Evolutionary conservation across 306 rosid genomes (phyloP), one percentile per base, ranked within the genome.

Genomic region (Sechiopsis laciniata): DNA sequence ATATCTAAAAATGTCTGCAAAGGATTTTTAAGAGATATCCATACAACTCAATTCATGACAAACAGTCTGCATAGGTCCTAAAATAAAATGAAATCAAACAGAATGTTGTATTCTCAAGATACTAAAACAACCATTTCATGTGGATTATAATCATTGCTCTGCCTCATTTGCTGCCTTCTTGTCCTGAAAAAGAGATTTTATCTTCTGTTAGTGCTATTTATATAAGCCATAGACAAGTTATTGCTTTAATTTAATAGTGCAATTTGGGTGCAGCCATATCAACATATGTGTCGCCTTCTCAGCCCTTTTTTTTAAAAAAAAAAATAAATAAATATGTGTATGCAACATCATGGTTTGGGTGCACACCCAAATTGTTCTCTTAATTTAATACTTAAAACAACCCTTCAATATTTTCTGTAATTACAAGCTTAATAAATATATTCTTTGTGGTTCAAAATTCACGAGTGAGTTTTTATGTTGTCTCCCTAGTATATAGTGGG

Each of bases 111-210:
- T 15, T 14, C 74, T 51, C 16, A 16, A 40, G 7, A 51, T 70
- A 70, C 45, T 42, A 67, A 48, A 48, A 68, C 73, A 48, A 14
- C 13, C 72, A 12, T 51, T 15, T 15, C 60, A 50, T 50, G 12
- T 3, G 1, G 19, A 40, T 40, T 42, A 37, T 5, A 20, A 6
- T 46, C 42, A 50, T 3, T 48, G 59, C 15, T 70, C 4, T 8
- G 14, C 46, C n/a, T 70, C 74, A 70, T 16, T 26, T 54, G 37
- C 55, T 73, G 14, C 67, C 67, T 73, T 19, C 64, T 22, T 37
- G 55, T 10, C 96, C 97, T 92, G 91, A 82, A 85, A 62, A 79
- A 76, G 10, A 46, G 48, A 79, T 45, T 74, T 26, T 54, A 29
- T 22, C 55, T 12, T 8, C 9, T 10, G 17, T 66, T 45, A 64